A percentile compares a stretch with the other conserved stretches of the same genome.
Conservation (phyloP, 1,139 yeast species). For the Yamadazyma atlantica region DNA sequence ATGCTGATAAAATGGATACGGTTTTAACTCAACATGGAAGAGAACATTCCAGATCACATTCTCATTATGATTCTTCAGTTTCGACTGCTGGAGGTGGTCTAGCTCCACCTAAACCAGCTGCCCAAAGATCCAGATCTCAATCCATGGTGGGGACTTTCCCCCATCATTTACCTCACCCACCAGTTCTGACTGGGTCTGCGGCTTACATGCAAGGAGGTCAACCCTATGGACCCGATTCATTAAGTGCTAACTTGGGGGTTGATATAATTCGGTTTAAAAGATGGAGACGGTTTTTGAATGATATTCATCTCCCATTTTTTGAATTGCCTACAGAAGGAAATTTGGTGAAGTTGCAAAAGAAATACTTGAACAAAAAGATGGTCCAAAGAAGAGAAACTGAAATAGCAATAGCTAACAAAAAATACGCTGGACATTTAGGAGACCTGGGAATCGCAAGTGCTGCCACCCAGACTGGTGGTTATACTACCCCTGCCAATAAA, state of each 20-base stretch:
- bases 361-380: conserved; percentile 21
- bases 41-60: conserved; percentile 10
- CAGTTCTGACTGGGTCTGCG: conserved; percentile 1
- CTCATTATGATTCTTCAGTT: conserved; percentile 14
- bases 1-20: conserved; percentile 27
- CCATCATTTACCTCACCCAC: conserved; percentile 1
- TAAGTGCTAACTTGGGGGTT: conserved; percentile 16
- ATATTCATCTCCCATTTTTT: conserved; percentile 42
- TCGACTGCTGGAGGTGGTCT: conserved; percentile 9
- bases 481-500: not conserved
- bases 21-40: conserved; percentile 11
- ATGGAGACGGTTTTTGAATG: conserved; percentile 32
- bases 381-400: conserved; percentile 3
- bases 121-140: not conserved
- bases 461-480: conserved; percentile 7
- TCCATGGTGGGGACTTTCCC: not conserved
- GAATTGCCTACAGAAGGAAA: conserved; percentile 40
- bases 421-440: not conserved
- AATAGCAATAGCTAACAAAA: not conserved
- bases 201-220: conserved; percentile 2
- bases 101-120: conserved; percentile 4
- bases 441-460: conserved; percentile 3
- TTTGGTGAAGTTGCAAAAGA: conserved; percentile 26
- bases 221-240: conserved; percentile 9
- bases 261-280: conserved; percentile 14